Evolutionary conservation across 306 rosid species (phyloP).

Genomic region (Prunus fruticosa): DNA sequence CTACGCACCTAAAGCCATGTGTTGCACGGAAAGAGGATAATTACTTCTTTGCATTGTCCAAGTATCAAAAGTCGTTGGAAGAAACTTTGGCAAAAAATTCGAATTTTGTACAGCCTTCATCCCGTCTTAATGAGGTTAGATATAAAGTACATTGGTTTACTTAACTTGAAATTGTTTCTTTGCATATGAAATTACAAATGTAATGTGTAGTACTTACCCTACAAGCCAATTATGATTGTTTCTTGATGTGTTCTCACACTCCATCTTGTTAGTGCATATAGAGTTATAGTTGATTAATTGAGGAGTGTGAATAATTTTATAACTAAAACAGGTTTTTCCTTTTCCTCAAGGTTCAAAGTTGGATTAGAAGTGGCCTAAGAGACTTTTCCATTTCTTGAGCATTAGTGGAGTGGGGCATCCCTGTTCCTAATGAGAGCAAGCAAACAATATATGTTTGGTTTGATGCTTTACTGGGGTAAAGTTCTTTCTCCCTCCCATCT

Average conservation of each 20-base stretch:
- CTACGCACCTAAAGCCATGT: conserved; percentile 88
- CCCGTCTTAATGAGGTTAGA: conserved; percentile 81
- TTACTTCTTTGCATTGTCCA: conserved; percentile 86
- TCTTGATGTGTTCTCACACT: background rate
- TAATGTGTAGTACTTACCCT: background rate
- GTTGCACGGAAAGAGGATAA: conserved; percentile 87
- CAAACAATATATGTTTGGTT: conserved; percentile 98
- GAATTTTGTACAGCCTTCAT: conserved; percentile 77
- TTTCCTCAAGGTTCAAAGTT: conserved; percentile 83
- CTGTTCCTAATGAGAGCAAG: conserved; percentile 77
- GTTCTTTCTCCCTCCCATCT: background rate
- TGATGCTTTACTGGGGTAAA: conserved; percentile 96
- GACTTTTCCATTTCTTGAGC: conserved; percentile 97
- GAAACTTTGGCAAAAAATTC: conserved; percentile 67
- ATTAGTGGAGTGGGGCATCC: conserved; percentile 97
- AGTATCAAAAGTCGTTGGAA: conserved; percentile 73
- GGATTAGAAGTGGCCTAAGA: conserved; percentile 83
- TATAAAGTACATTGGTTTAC: background rate
- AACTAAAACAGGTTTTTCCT: conserved; percentile 17
- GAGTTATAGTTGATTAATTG: background rate
- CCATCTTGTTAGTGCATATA: background rate
- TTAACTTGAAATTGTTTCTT: background rate
- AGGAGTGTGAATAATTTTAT: conserved; percentile 2
- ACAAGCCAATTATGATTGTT: background rate
- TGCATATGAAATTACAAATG: background rate